Evolutionary conservation across 2,329 filamentous ascomycete species (phyloP).

Genomic region (Huntiella omanensis): DNA sequence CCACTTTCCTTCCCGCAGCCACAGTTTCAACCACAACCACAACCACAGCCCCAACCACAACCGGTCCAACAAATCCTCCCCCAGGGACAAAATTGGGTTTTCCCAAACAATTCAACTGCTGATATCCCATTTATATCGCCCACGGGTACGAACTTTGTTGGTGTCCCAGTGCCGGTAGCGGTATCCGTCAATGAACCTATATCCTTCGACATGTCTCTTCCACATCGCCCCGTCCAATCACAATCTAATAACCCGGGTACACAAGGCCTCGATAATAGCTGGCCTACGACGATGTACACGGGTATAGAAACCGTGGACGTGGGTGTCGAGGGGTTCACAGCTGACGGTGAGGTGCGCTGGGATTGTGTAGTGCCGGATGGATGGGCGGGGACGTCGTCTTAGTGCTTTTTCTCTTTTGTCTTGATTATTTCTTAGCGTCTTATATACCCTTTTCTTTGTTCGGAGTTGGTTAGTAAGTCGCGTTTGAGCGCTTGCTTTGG

Average conservation of each 20-base stretch:
- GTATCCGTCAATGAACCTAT: conserved; percentile 4
- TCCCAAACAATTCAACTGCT: neutral
- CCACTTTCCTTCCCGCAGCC: neutral
- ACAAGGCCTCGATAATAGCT: no score
- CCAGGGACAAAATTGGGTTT: conserved; percentile 1
- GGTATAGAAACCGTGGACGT: no score
- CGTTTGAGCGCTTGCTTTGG: neutral
- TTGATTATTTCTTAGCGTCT: neutral
- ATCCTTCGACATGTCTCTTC: conserved; percentile 4
- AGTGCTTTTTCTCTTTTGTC: neutral
- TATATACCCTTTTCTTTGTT: neutral
- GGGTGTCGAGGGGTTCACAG: no score
- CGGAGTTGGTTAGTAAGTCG: no score
- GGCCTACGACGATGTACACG: no score
- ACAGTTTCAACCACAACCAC: neutral
- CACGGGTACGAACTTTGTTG: neutral
- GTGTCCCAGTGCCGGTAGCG: neutral
- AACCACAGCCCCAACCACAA: conserved; percentile 3
- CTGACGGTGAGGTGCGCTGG: no score
- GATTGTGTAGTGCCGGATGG: no score
- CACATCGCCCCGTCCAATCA: conserved; percentile 2
- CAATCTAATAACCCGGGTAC: neutral
- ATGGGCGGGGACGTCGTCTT: no score
- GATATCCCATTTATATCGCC: neutral
- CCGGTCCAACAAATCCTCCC: conserved; percentile 1